Conservation (phyloP, 108 stramenopile species). For the Cyclotella choctawhatcheeana region DNA sequence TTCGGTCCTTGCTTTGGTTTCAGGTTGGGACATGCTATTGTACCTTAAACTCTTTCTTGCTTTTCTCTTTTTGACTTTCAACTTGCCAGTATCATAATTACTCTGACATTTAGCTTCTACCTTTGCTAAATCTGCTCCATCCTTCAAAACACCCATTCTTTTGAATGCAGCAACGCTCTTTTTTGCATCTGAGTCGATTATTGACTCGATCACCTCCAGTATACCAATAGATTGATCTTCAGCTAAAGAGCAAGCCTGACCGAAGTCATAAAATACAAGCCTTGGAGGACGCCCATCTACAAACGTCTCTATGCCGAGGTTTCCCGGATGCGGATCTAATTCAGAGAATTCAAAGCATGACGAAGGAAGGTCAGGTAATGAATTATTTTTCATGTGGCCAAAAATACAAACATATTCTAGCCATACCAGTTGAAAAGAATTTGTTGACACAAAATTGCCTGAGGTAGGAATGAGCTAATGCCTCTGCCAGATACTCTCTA, state of each 20-base stretch:
- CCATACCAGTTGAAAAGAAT: slow-evolving; percentile 92
- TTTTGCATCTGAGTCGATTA: slow-evolving; percentile 81
- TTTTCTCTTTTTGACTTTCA: slow-evolving; percentile 51
- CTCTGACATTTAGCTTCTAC: slow-evolving; percentile 77
- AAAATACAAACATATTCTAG: too few species aligned
- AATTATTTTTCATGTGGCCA: too few species aligned
- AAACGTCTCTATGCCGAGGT: slow-evolving; percentile 79
- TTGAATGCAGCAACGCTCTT: slow-evolving; percentile 72
- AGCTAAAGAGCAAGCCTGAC: slow-evolving; percentile 75
- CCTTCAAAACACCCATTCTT: slow-evolving; percentile 82
- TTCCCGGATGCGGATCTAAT: slow-evolving; percentile 87
- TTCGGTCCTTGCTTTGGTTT: slow-evolving; percentile 16
- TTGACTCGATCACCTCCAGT: slow-evolving; percentile 83
- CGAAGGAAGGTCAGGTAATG: too few species aligned
- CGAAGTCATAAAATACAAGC: slow-evolving; percentile 89
- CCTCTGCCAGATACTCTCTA: slow-evolving; percentile 73
- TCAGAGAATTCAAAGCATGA: too few species aligned
- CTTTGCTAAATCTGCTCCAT: slow-evolving; percentile 69
- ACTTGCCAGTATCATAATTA: slow-evolving; percentile 81
- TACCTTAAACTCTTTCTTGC: slow-evolving; percentile 38
- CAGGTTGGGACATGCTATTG: not conserved
- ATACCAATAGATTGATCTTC: slow-evolving; percentile 78
- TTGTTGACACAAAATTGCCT: slow-evolving; percentile 80
- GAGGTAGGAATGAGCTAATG: slow-evolving; percentile 77
- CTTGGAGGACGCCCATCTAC: slow-evolving; percentile 53